Base-by-base conservation (phyloP, 768 basidiomycete species). In the Mycena latifolia region DNA sequence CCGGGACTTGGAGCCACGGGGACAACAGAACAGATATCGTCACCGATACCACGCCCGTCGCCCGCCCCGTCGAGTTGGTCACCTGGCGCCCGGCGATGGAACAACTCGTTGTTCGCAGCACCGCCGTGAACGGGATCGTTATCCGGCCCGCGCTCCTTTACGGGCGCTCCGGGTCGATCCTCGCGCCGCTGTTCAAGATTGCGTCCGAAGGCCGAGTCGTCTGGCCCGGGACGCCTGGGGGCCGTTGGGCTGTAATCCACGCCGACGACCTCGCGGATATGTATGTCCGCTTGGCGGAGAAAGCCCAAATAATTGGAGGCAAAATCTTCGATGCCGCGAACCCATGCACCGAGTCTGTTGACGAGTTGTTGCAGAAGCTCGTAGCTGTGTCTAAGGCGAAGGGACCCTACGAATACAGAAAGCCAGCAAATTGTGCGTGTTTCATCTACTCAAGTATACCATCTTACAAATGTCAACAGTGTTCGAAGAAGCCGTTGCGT, bases 191-290 rank as follows among this genome's bases (percentile, higher is more conserved):
- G 4, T 85, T 85, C 73, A 45, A 60, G 11, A 73, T 77, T 11
- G 74, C 76, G 28, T 47, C 70, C 3, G 70, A 71, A 12, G 80
- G 80, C 18, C 73, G 73, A 41, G 77, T 67, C 11, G 37, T 46
- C 0, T 69, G 68, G 64, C 68, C 68, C 0, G 64, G 68, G 4
- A 61, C 61, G 22, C 64, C 68, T 1, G 68, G 68, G 0, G 68
- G 68, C 5, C 29, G 63, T 1, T 77, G 75, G 24, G 66, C 77
- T 12, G 54, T 79, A 5, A 72, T 86, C 41, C 85, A 86, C 69
- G 54, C 65, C 14, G 85, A 86, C 69, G 85, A 86, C 65, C 72
- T 84, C 41, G 83, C 83, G 5, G 84, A 83, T 53, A 54, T 82
- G 39, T 85, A 80, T 58, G 39, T 84, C 5, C 70, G 78, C 12